Evolutionary conservation across 164 flowering plant genomes (phyloP).

Genomic region (Magnolia kwangsiensis): DNA sequence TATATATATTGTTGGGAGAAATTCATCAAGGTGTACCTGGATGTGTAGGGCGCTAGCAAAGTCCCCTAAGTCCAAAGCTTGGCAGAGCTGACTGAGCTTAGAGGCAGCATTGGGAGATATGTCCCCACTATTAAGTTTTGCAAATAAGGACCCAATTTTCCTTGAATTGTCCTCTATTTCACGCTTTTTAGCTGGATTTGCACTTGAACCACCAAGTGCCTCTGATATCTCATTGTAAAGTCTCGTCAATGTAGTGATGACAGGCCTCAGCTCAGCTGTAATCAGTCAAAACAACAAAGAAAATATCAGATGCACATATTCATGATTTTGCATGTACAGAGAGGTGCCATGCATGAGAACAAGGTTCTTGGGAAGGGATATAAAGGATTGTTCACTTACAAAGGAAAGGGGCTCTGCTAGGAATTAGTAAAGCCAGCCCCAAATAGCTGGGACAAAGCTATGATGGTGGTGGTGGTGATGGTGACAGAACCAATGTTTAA

Average conservation of each 20-base stretch:
- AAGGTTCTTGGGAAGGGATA: no score
- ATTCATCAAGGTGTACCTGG: conserved; percentile 49
- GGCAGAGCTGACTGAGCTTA: conserved; percentile 84
- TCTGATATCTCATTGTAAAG: conserved; percentile 90
- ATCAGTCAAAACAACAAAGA: background rate
- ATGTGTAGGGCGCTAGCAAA: conserved; percentile 68
- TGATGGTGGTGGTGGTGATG: no score
- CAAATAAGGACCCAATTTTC: conserved; percentile 86
- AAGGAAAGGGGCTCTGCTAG: no score
- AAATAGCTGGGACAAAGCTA: no score
- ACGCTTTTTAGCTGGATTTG: conserved; percentile 79
- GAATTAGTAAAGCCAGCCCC: no score
- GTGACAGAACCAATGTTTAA: no score
- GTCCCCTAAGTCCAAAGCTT: conserved; percentile 78
- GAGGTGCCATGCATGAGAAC: no score
- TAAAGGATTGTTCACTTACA: no score
- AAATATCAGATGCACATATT: background rate
- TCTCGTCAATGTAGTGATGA: conserved; percentile 68
- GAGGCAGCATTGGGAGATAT: conserved; percentile 85
- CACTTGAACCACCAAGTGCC: conserved; percentile 81
- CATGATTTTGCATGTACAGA: background rate
- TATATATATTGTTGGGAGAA: background rate
- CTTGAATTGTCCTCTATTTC: conserved; percentile 96
- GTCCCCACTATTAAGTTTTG: conserved; percentile 82
- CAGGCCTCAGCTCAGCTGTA: conserved; percentile 79